Percentiles rank a stretch among this genome's conserved stretches.
Evolutionary conservation across 768 basidiomycete species (phyloP).

Genomic region (Panaeolus cyanescens): DNA sequence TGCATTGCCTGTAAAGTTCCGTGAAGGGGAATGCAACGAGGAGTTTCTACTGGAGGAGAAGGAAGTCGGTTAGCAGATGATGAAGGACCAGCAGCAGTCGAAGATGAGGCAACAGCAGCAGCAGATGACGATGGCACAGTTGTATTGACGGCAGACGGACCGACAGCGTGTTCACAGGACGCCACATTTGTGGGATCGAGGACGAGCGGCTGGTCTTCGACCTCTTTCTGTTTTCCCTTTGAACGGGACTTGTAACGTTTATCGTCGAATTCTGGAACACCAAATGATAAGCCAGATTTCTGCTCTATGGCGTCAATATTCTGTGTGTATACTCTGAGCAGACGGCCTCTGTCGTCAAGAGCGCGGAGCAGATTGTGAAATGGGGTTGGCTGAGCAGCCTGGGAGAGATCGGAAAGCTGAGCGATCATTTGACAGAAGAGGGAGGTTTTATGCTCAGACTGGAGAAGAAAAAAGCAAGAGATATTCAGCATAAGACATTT

Average conservation of each 20-base stretch:
- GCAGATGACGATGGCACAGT: background rate
- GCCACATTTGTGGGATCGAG: constrained; percentile 6
- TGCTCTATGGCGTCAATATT: constrained; percentile 90
- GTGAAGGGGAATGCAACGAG: constrained; percentile 88
- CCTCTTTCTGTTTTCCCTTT: constrained; percentile 36
- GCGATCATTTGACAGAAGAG: constrained; percentile 91
- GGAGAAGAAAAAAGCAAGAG: constrained; percentile 13
- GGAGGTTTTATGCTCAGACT: constrained; percentile 76
- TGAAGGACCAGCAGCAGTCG: constrained; percentile 7
- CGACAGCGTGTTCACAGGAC: constrained; percentile 7
- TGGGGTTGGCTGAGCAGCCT: constrained; percentile 72
- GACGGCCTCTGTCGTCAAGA: constrained; percentile 73
- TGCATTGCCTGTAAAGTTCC: constrained; percentile 80
- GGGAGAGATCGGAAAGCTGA: constrained; percentile 71
- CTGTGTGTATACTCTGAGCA: constrained; percentile 90
- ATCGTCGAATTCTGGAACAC: constrained; percentile 71
- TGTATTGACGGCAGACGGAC: background rate
- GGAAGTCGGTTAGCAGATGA: constrained; percentile 36
- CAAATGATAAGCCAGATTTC: constrained; percentile 85
- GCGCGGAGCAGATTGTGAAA: constrained; percentile 78
- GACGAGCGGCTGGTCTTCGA: constrained; percentile 9
- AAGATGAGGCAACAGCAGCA: background rate
- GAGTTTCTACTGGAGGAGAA: constrained; percentile 58
- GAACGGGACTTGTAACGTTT: constrained; percentile 56
- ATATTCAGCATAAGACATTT: constrained; percentile 1